Percentiles rank a stretch among this genome's conserved stretches.
These are phyloP conservation scores for Fusarium mundagurra DNA, from an alignment of 2,329 filamentous ascomycete genomes.

Conservation along the genomic window DNA sequence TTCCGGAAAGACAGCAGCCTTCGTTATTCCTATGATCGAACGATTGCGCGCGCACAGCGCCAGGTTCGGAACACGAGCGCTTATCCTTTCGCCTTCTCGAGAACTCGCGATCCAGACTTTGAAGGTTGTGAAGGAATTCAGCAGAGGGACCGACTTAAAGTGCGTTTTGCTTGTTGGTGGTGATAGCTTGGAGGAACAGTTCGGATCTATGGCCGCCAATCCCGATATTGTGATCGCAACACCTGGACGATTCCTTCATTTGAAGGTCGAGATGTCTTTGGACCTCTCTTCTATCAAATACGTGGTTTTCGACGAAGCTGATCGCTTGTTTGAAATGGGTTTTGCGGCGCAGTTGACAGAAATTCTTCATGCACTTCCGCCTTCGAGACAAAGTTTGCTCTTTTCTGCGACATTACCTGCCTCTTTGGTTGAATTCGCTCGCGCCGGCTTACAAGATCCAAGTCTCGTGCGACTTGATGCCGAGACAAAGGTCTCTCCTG, in stretches of 20 bases:
- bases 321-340: slow-evolving; percentile 98
- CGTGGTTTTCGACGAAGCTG: slow-evolving; percentile 97
- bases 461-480: slow-evolving; percentile 90
- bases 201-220: slow-evolving; percentile 90
- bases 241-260: slow-evolving; percentile 92
- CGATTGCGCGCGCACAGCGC: slow-evolving; percentile 88
- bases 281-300: slow-evolving; percentile 93
- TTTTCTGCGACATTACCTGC: slow-evolving; percentile 97
- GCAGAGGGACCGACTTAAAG: slow-evolving; percentile 89
- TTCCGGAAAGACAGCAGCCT: slow-evolving; percentile 97
- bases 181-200: slow-evolving; percentile 95
- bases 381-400: slow-evolving; percentile 85
- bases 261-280: slow-evolving; percentile 95
- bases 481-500: slow-evolving; percentile 94
- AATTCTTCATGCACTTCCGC: slow-evolving; percentile 88
- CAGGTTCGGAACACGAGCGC: slow-evolving; percentile 83
- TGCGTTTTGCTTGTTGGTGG: slow-evolving; percentile 92
- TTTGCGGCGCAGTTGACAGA: slow-evolving; percentile 94
- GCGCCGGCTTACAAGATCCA: slow-evolving; percentile 92
- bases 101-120: slow-evolving; percentile 94
- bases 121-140: slow-evolving; percentile 95
- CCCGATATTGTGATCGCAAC: slow-evolving; percentile 98
- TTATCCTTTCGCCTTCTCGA: slow-evolving; percentile 91
- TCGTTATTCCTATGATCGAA: slow-evolving; percentile 98
- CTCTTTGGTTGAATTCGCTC: slow-evolving; percentile 93